phyloP scores from a whole-genome alignment of 2,329 filamentous ascomycete genomes.

The Ceratocystis alfenasii region DNA sequence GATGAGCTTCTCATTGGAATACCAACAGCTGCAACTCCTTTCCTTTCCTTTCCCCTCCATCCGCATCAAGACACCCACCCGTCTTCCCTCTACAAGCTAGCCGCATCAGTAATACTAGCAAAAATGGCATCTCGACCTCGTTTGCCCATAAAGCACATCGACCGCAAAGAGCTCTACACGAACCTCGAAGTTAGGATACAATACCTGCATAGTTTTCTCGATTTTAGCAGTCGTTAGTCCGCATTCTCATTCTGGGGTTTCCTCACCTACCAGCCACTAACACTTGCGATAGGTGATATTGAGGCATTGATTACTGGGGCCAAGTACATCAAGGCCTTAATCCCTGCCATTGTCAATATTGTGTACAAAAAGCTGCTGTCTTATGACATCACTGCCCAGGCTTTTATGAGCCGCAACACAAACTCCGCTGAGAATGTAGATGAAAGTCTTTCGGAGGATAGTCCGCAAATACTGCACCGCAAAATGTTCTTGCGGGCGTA shows the following conservation, averaged over 20 bases:
- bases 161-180: constrained; percentile 60
- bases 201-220: constrained; percentile 64
- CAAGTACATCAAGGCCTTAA: constrained; percentile 71
- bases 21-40: neutral
- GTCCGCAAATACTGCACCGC: constrained; percentile 61
- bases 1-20: neutral
- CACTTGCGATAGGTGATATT: constrained; percentile 43
- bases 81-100: too few species aligned
- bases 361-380: constrained; percentile 71
- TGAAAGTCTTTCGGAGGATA: constrained; percentile 50
- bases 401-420: constrained; percentile 53
- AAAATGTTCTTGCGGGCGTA: constrained; percentile 73
- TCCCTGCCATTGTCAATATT: constrained; percentile 72
- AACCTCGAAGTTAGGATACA: constrained; percentile 56
- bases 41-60: too few species aligned
- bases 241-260: too few species aligned
- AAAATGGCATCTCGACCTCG: constrained; percentile 26
- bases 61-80: too few species aligned
- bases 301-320: constrained; percentile 56
- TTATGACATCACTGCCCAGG: constrained; percentile 71
- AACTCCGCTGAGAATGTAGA: constrained; percentile 58
- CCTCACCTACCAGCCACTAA: neutral
- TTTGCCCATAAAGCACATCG: constrained; percentile 45
- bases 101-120: neutral
- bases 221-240: constrained; percentile 57